These are phyloP conservation scores for Furcasterigmium sp. DNA, from an alignment of 2,329 filamentous ascomycete genomes.

Conservation along the genomic window DNA sequence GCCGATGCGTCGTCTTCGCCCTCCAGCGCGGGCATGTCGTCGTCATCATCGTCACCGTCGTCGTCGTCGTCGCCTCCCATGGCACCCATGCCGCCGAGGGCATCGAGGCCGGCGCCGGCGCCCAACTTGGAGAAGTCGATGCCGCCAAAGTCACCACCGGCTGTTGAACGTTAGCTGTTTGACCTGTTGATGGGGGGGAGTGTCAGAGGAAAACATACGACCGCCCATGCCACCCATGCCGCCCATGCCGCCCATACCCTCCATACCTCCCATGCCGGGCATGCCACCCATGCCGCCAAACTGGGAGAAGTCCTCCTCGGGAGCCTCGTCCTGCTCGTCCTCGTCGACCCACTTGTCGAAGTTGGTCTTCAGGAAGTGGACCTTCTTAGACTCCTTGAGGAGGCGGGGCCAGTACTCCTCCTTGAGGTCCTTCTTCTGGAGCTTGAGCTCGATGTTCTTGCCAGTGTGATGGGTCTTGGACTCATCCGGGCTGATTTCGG, in stretches of 20 bases:
- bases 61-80: conserved; percentile 40
- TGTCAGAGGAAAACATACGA: conserved; percentile 12
- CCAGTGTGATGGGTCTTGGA: conserved; percentile 84
- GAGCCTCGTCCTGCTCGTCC: conserved; percentile 91
- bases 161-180: conserved; percentile 7
- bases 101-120: conserved; percentile 45
- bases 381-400: conserved; percentile 82
- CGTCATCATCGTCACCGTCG: conserved; percentile 58
- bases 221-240: conserved; percentile 37
- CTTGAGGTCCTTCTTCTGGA: conserved; percentile 95
- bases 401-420: conserved; percentile 94
- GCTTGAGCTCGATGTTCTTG: conserved; percentile 83
- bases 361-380: conserved; percentile 96
- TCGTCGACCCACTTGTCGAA: conserved; percentile 99
- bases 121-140: conserved; percentile 94
- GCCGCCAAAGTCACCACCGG: conserved; percentile 69
- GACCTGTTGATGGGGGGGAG: not conserved
- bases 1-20: conserved; percentile 47
- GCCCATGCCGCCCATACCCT: conserved; percentile 60
- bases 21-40: conserved; percentile 82
- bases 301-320: conserved; percentile 72
- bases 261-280: conserved; percentile 61
- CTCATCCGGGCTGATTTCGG: conserved; percentile 79
- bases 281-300: conserved; percentile 63
- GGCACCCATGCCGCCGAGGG: conserved; percentile 17